Base-by-base conservation (phyloP, 2,329 filamentous ascomycete species). In the Colletotrichum spaethianum region DNA sequence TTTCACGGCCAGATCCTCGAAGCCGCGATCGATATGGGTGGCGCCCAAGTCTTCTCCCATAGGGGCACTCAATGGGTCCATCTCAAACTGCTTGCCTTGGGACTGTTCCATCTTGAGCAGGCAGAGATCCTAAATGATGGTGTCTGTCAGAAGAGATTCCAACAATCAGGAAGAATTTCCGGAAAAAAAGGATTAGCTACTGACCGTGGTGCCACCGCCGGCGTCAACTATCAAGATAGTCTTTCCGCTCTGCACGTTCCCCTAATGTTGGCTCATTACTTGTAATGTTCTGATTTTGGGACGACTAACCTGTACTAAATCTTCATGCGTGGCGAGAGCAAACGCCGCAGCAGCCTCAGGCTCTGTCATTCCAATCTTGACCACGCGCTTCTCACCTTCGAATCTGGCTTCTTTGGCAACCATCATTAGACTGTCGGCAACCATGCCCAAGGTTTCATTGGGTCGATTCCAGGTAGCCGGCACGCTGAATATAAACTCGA, bases 371-470 rank as follows among this genome's bases (percentile, higher is more conserved):
- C 28, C 53, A 23, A 56, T 56, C 5, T 56, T 31, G 12, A 56
- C 53, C 1, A 56, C 53, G 31, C 53, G 53, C 31, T 20, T 56
- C 28, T 56, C 31, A 38, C 53, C 53, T 56, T 56, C 53, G 53
- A 56, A 56, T 14, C 31, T 56, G n/a, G 53, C 53, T 56, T 56
- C 53, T 28, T 18, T 56, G 53, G 53, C 53, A 56, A 56, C 31
- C 53, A 38, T 38, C 31, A 36, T 56, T 11, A 56, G 53, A 28
- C 16, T 56, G 53, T 56, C 53, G 11, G 53, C 53, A 56, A 56
- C 53, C 53, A 56, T 56, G 53, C 53, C 53, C 53, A 56, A 56
- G 53, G 53, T 56, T n/a, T 56, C 53, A n/a, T 56, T 56, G 16
- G 53, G 53, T 38, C 53, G 53, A 16, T 56, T 56, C 53, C 53